These are phyloP conservation scores for Narthecium ossifragum DNA, from an alignment of 106 monocot genomes.

Conservation along the genomic window DNA sequence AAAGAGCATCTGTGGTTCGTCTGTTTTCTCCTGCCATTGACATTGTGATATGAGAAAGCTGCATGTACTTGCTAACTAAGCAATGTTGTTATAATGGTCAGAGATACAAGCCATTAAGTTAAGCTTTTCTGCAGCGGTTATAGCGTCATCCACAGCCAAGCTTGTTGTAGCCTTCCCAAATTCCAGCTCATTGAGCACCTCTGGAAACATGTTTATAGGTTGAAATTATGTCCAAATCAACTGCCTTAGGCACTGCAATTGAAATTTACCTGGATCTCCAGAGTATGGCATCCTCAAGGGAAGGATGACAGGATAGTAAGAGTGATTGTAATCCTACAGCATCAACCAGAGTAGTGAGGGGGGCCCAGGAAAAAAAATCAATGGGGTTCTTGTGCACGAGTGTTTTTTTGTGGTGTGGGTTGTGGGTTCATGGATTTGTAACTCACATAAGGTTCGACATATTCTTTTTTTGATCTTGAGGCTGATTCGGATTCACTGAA, in stretches of 20 bases:
- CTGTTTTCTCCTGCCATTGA: constrained; percentile 11
- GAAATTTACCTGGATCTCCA: constrained; percentile 9
- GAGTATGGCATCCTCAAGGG: constrained; percentile 12
- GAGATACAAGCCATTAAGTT: constrained; percentile 11
- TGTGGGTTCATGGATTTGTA: no score
- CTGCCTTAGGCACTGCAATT: not conserved
- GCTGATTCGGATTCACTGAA: not conserved
- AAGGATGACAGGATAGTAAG: constrained; percentile 7
- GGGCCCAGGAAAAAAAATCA: not conserved
- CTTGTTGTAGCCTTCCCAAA: constrained; percentile 2
- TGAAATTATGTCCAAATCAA: not conserved
- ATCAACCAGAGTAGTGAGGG: not conserved
- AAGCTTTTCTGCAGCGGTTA: constrained; percentile 24
- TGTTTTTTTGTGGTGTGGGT: not conserved
- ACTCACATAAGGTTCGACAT: constrained; percentile 15
- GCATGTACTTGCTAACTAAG: not conserved
- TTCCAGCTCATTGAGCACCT: constrained; percentile 1
- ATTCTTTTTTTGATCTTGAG: not conserved
- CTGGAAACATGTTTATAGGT: not conserved
- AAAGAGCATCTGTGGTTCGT: constrained; percentile 15
- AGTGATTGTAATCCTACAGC: not conserved
- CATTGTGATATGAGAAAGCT: not conserved
- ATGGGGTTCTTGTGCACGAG: no score
- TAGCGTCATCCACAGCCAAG: constrained; percentile 13
- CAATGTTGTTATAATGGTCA: not conserved